Percentiles rank a stretch among this genome's conserved stretches.
Conservation (phyloP, 495 filamentous ascomycete genomes). For the Usnea hakonensis region DNA sequence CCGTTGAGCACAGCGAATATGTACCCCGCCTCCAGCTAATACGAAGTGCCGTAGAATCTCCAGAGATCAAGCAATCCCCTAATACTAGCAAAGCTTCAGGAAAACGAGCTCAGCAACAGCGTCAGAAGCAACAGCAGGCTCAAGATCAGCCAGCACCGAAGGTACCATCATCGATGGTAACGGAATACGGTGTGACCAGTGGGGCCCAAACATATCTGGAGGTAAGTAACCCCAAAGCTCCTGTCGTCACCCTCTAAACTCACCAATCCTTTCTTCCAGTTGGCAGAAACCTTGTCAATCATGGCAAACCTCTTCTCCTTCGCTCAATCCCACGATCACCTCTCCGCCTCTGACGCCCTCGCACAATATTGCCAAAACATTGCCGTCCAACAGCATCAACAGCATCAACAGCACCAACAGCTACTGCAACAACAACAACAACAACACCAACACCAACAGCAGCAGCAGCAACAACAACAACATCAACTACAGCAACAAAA, state of each 20-base stretch:
- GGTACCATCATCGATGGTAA: constrained; percentile 57
- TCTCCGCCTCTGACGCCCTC: constrained; percentile 54
- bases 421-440: constrained; percentile 6
- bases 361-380: constrained; percentile 48
- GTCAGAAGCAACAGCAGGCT: constrained; percentile 29
- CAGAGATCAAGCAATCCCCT: constrained; percentile 61
- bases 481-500: constrained; percentile 33
- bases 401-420: constrained; percentile 30
- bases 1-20: constrained; percentile 58
- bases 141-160: constrained; percentile 35
- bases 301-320: constrained; percentile 62
- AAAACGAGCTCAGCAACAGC: constrained; percentile 51
- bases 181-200: constrained; percentile 49
- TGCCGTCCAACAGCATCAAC: constrained; percentile 21
- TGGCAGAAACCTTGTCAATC: constrained; percentile 65
- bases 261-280: constrained; percentile 33
- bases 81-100: constrained; percentile 53
- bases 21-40: constrained; percentile 47
- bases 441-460: constrained; percentile 9
- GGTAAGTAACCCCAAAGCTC: constrained; percentile 34
- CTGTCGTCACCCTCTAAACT: constrained; percentile 5
- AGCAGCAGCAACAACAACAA: constrained; percentile 33
- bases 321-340: constrained; percentile 48
- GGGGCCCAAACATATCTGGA: constrained; percentile 62
- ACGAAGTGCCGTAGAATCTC: constrained; percentile 38